A percentile compares a stretch with the other conserved stretches of the same genome.
phyloP scores from a whole-genome alignment of 331 rosid genomes.

The Acacia concinna region DNA sequence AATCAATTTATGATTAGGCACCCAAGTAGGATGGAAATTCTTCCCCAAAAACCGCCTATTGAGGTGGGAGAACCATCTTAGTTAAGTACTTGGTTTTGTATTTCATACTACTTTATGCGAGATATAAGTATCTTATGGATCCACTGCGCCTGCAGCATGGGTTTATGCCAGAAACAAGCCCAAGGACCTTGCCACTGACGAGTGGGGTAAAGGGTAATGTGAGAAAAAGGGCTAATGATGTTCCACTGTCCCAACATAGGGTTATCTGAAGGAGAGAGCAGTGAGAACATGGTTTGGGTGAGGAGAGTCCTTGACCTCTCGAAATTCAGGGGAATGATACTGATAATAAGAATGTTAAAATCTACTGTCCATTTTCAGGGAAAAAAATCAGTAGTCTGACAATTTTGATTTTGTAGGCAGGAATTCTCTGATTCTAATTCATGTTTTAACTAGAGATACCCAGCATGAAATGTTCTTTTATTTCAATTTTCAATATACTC shows the following conservation, averaged over 20 bases:
- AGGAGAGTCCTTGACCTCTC: background rate
- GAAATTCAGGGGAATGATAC: background rate
- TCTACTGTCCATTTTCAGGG: conserved; percentile 1
- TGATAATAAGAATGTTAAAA: background rate
- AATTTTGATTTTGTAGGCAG: background rate
- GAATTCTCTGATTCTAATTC: background rate
- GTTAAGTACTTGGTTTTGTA: background rate
- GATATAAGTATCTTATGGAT: background rate
- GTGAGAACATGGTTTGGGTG: background rate
- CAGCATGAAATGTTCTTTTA: background rate
- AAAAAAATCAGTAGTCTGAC: background rate
- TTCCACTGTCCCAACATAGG: background rate
- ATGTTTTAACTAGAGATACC: conserved; percentile 5
- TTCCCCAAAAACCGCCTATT: background rate
- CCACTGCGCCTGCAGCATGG: background rate
- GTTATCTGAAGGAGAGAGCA: background rate
- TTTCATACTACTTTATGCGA: background rate
- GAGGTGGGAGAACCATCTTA: background rate
- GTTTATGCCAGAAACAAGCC: background rate
- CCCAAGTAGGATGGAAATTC: background rate
- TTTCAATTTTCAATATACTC: conserved; percentile 18
- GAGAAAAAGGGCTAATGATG: background rate
- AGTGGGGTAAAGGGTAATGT: background rate
- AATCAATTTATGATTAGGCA: background rate
- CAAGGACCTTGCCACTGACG: background rate